Evolutionary conservation across 352 stramenopile species (phyloP), one percentile per base, ranked within the genome.

Genomic region (Hyphochytrium catenoides): DNA sequence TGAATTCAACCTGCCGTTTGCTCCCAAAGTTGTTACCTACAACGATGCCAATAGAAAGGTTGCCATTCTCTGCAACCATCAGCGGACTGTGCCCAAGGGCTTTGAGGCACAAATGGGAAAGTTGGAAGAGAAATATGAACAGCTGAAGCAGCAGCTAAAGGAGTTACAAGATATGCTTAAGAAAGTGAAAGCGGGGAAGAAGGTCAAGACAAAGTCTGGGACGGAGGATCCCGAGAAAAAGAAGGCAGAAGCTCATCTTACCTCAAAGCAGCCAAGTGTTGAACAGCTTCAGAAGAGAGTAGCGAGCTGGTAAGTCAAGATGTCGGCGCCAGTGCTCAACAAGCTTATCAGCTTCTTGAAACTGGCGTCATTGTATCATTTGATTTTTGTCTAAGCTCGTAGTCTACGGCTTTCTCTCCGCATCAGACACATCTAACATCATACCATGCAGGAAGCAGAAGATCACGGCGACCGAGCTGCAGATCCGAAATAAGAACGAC

Each of bases 11-110:
- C 59, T 74, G 55, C 67, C 79, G 23, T 56, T 64, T 0, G 46
- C 67, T 1, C 62, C 78, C 23, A 95, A 95, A 62, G 76, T 97
- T 28, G 74, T 96, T 2, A 63, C 89, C 47, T 99, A 99, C 71
- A 98, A 99, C 44, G 90, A 95, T 50, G 93, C 93, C n/a, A 99
- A 99, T 63, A 74, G 91, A n/a, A 88, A 97, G 67, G 93, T 99
- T 12, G 91, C 93, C 14, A 98, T 99, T 50, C 55, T 99, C 30
- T 99, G 93, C 72, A 99, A 99, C 63, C 93, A 99, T 61, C 93
- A 99, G 53, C 70, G 81, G 30, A 96, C 91, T 20, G 88, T 96
- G 14, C 91, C 88, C 39, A 97, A 97, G 53, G 86, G 74, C 19
- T 91, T 94, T 45, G 82, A 96, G 48, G 77, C 58, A 2, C 75